These are phyloP conservation scores for Dicorynia guianensis DNA, from an alignment of 306 rosid species.

Conservation along the genomic window DNA sequence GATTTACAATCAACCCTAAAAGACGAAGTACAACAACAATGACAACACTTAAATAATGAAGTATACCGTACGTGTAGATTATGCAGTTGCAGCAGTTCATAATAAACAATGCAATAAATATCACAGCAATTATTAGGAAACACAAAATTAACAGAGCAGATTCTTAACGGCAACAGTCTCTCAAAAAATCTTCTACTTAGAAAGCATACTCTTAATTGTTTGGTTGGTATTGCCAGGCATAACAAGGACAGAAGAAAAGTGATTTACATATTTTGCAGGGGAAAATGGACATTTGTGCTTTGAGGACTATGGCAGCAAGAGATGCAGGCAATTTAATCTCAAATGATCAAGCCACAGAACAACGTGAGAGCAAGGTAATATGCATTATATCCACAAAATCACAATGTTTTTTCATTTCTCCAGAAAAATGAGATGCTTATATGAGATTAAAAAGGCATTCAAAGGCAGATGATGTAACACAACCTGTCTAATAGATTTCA, in stretches of 20 bases:
- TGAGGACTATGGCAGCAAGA: conserved; percentile 6
- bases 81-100: too few species aligned
- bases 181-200: too few species aligned
- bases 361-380: conserved; percentile 31
- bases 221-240: background rate
- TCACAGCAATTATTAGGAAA: too few species aligned
- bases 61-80: too few species aligned
- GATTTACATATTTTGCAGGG: conserved; percentile 20
- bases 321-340: conserved; percentile 22
- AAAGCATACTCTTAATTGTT: background rate
- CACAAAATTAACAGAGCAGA: too few species aligned
- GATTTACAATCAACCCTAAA: background rate
- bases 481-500: conserved; percentile 86
- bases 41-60: background rate
- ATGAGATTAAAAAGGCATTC: conserved; percentile 28
- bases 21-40: background rate
- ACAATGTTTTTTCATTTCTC: background rate
- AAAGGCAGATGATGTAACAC: conserved; percentile 34
- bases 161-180: too few species aligned
- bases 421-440: conserved; percentile 6
- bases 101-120: too few species aligned
- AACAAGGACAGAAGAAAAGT: conserved; percentile 1
- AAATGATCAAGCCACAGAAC: conserved; percentile 15
- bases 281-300: conserved; percentile 14
- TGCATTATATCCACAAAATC: conserved; percentile 31